phyloP scores from a whole-genome alignment of 768 basidiomycete genomes.

The Pholiota conissans region DNA sequence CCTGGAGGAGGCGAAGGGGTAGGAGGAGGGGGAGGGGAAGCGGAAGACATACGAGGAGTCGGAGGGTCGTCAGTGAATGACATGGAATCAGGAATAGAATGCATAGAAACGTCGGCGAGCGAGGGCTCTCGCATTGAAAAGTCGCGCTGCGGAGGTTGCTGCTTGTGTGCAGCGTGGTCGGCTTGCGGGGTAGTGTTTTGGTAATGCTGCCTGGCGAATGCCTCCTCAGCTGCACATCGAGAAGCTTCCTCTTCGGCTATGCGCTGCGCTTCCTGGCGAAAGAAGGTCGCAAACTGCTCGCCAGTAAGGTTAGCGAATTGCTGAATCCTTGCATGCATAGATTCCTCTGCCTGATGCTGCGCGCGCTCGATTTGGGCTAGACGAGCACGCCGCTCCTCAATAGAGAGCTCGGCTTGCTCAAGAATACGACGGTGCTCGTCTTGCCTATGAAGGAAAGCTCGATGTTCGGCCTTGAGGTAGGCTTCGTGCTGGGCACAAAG shows the following conservation, averaged over 20 bases:
- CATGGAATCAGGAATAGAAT: neutral
- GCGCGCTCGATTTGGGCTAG: neutral
- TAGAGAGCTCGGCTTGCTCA: neutral
- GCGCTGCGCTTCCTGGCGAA: too few species aligned
- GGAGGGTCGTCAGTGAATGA: neutral
- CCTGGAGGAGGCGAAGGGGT: too few species aligned
- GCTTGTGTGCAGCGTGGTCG: neutral
- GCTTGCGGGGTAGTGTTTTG: too few species aligned
- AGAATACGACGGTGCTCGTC: neutral
- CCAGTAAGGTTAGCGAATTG: too few species aligned
- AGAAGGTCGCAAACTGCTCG: too few species aligned
- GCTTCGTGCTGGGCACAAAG: too few species aligned
- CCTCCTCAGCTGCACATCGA: neutral
- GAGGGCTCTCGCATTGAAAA: neutral
- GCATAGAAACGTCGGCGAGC: neutral
- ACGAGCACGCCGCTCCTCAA: neutral
- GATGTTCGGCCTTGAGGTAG: neutral
- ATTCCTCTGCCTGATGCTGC: too few species aligned
- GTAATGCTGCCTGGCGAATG: too few species aligned
- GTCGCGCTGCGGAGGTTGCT: neutral
- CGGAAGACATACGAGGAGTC: too few species aligned
- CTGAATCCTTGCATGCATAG: too few species aligned
- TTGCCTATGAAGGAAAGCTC: neutral
- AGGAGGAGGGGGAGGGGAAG: too few species aligned
- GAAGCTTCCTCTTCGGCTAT: too few species aligned